Percentiles rank a stretch among this genome's conserved stretches.
Conservation (phyloP, 2,329 filamentous ascomycete genomes). For the Zymoseptoria crescenta region DNA sequence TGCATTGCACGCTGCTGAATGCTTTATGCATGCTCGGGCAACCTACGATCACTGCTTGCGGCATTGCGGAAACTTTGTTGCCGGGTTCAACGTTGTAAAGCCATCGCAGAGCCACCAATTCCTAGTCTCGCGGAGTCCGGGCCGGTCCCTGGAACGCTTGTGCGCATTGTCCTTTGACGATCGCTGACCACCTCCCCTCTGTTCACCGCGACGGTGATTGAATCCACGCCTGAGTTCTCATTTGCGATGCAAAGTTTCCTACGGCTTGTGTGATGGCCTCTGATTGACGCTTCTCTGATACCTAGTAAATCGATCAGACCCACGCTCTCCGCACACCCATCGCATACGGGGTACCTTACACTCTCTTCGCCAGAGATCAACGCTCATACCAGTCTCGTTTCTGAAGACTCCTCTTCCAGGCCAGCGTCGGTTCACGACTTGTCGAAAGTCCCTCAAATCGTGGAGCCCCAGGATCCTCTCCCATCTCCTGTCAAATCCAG, state of each 20-base stretch:
- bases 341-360: slow-evolving; percentile 43
- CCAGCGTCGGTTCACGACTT: slow-evolving; percentile 17
- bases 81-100: neutral
- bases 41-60: neutral
- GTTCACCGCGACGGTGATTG: neutral
- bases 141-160: neutral
- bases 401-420: slow-evolving; percentile 4
- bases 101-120: neutral
- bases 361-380: slow-evolving; percentile 41
- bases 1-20: neutral
- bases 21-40: neutral
- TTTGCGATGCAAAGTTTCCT: neutral
- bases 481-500: slow-evolving; percentile 31
- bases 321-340: slow-evolving; percentile 37
- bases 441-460: slow-evolving; percentile 28
- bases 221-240: neutral
- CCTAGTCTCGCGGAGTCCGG: neutral
- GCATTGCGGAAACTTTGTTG: neutral
- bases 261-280: neutral
- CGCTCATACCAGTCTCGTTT: slow-evolving; percentile 22
- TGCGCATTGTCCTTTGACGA: neutral
- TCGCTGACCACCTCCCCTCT: neutral
- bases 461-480: slow-evolving; percentile 19
- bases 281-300: slow-evolving; percentile 8
- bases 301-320: slow-evolving; percentile 21